These are phyloP conservation scores for Nakazawaea laoshanensis DNA, from an alignment of 805 yeast genomes.

Conservation along the genomic window DNA sequence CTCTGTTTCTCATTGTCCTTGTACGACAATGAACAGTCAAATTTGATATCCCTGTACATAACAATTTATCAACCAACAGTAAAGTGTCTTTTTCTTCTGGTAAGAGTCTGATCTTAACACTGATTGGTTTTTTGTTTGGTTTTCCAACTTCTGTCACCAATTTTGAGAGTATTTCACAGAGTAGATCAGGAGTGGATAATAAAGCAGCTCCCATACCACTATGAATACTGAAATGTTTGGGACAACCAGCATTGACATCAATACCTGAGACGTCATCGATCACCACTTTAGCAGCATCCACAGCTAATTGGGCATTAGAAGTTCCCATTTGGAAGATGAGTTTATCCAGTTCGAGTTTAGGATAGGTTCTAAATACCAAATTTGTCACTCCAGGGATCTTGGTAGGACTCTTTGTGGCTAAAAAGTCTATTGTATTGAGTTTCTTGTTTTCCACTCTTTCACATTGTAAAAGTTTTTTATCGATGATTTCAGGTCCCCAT, in stretches of 20 bases:
- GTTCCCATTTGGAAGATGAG: slow-evolving; percentile 91
- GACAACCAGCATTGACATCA: slow-evolving; percentile 95
- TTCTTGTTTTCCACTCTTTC: slow-evolving; percentile 50
- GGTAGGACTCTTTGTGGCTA: slow-evolving; percentile 29
- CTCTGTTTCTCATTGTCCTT: slow-evolving; percentile 80
- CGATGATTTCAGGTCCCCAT: slow-evolving; percentile 95
- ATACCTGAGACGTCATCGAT: slow-evolving; percentile 86
- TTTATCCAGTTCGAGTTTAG: slow-evolving; percentile 50
- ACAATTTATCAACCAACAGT: slow-evolving; percentile 45
- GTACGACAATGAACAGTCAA: slow-evolving; percentile 92
- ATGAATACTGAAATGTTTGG: slow-evolving; percentile 90
- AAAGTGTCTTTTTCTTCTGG: slow-evolving; percentile 56
- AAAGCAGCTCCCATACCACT: slow-evolving; percentile 98
- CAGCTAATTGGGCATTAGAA: slow-evolving; percentile 75
- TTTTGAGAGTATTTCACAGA: slow-evolving; percentile 58
- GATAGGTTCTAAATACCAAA: slow-evolving; percentile 67
- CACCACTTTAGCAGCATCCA: slow-evolving; percentile 74
- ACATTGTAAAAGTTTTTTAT: slow-evolving; percentile 71
- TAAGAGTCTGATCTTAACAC: slow-evolving; percentile 81
- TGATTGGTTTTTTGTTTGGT: slow-evolving; percentile 70
- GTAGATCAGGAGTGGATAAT: slow-evolving; percentile 68
- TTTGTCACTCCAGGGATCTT: slow-evolving; percentile 39
- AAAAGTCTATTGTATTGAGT: slow-evolving; percentile 54
- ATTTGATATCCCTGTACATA: slow-evolving; percentile 75
- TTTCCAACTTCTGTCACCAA: slow-evolving; percentile 76